Conservation (phyloP, 108 stramenopile genomes). For the Skeletonema tropicum region DNA sequence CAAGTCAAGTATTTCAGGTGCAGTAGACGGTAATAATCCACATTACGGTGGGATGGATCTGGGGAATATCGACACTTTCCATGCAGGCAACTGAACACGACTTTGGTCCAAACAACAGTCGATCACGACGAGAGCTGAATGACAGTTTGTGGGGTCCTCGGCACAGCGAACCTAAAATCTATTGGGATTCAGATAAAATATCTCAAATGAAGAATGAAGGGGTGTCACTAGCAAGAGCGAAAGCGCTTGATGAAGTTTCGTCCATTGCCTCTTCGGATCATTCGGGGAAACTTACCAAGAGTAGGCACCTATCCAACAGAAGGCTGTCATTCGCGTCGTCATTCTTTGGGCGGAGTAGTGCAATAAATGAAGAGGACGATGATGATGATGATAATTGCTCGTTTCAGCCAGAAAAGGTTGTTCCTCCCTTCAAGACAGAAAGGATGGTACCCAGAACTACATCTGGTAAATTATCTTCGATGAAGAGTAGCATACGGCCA, state of each 20-base stretch:
- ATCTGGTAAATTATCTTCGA: background rate
- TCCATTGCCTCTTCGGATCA: constrained; percentile 24
- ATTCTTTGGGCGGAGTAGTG: background rate
- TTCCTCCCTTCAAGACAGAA: background rate
- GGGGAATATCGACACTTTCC: background rate
- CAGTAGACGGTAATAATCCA: background rate
- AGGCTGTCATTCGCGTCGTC: background rate
- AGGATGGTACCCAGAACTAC: background rate
- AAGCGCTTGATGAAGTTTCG: constrained; percentile 10
- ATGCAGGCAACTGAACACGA: background rate
- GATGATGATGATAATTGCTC: background rate
- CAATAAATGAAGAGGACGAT: background rate
- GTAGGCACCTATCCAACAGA: background rate
- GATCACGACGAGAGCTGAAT: no score
- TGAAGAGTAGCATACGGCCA: background rate
- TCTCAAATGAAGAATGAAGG: background rate
- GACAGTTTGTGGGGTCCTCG: background rate
- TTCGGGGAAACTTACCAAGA: background rate
- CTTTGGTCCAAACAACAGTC: no score
- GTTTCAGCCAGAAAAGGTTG: background rate
- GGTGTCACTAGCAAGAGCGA: constrained; percentile 4
- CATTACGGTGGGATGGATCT: background rate
- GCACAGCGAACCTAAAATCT: background rate
- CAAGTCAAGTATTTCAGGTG: background rate
- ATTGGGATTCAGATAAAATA: background rate